phyloP scores from a whole-genome alignment of 768 basidiomycete species.

The Trametes maxima region DNA sequence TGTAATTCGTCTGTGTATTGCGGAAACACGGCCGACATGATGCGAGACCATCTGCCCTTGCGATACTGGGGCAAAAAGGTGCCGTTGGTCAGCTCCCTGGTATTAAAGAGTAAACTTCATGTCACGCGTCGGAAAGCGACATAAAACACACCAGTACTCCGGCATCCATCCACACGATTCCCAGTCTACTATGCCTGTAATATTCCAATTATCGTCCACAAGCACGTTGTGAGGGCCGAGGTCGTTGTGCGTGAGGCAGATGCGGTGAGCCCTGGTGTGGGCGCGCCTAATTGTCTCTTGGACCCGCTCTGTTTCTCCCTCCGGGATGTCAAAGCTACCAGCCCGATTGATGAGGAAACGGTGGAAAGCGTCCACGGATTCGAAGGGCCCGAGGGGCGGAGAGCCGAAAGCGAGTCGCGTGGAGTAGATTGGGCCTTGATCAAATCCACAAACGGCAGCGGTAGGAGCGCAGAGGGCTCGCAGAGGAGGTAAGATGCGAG shows the following conservation, averaged over 20 bases:
- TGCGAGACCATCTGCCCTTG: conserved; percentile 8
- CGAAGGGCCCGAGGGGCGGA: conserved; percentile 15
- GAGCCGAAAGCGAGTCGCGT: conserved; percentile 8
- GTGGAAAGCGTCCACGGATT: conserved; percentile 17
- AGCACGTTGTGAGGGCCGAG: conserved; percentile 41
- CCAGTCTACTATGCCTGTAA: conserved; percentile 30
- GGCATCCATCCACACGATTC: conserved; percentile 29
- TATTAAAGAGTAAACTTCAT: not conserved
- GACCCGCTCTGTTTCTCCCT: conserved; percentile 5
- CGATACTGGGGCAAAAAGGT: conserved; percentile 8
- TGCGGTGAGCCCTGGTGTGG: conserved; percentile 8
- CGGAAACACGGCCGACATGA: conserved; percentile 11
- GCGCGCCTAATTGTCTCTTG: conserved; percentile 7
- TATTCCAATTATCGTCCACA: conserved; percentile 27
- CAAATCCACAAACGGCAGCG: conserved; percentile 13
- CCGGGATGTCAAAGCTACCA: not conserved
- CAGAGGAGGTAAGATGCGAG: conserved; percentile 7
- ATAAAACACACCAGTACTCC: conserved; percentile 25
- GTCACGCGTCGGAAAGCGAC: not conserved
- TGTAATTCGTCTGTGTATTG: conserved; percentile 1
- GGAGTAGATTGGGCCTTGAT: conserved; percentile 13
- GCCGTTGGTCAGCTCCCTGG: conserved; percentile 12
- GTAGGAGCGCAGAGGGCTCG: conserved; percentile 11
- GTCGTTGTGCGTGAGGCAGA: conserved; percentile 40
- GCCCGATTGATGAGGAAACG: conserved; percentile 1